Conservation (phyloP, 176 grass and related monocot species). For the Cymbopogon citratus region DNA sequence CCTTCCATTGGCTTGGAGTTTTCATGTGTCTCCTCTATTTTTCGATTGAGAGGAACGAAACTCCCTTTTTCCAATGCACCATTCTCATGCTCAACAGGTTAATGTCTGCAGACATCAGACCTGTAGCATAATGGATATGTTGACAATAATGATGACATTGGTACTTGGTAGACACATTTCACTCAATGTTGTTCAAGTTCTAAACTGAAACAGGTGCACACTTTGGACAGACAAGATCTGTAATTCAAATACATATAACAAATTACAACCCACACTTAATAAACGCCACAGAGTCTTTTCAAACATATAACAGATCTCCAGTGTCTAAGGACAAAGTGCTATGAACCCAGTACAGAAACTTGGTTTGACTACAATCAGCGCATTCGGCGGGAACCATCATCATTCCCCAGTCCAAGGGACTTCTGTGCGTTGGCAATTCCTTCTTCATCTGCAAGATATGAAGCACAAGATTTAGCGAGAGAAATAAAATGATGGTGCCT, state of each 20-base stretch:
- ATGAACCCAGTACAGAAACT: background rate
- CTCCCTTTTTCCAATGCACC: background rate
- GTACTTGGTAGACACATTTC: background rate
- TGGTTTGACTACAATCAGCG: constrained; percentile 27
- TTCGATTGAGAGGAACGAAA: background rate
- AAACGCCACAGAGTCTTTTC: background rate
- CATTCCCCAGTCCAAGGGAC: constrained; percentile 70
- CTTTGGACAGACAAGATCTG: background rate
- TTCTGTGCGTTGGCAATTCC: constrained; percentile 85
- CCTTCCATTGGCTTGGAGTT: background rate
- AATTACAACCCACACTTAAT: background rate
- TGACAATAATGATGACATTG: background rate
- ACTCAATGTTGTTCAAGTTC: background rate
- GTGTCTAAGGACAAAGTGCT: background rate
- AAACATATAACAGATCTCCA: constrained; percentile 14
- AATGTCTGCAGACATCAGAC: background rate
- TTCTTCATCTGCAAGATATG: constrained; percentile 61
- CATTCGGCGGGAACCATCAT: constrained; percentile 53
- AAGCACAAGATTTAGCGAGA: constrained; percentile 1
- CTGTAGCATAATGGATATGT: background rate
- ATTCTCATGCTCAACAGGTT: background rate
- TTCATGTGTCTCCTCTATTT: background rate
- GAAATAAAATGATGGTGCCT: background rate
- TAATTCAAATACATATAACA: constrained; percentile 3
- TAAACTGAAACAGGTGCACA: background rate